Evolutionary conservation across 2,329 filamentous ascomycete genomes (phyloP), one percentile per base, ranked within the genome.

Genomic region (Corynespora cassiicola): DNA sequence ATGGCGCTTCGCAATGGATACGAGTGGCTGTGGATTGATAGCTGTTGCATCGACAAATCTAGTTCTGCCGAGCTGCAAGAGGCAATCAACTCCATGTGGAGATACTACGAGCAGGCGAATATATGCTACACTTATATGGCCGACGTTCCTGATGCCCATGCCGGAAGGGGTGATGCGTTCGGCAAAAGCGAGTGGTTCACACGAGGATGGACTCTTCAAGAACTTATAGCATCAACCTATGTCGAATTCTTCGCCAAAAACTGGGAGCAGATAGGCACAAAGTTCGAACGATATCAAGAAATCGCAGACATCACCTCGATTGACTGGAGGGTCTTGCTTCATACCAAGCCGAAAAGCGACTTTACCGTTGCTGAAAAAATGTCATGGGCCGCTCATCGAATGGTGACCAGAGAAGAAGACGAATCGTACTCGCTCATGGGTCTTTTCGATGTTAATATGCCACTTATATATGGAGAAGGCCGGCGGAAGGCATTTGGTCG

Each of bases 221-320:
- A 95, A 61, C 32, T 50, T 9, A 25, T 43, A 17, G 43, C 45
- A 3, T 38, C 45, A 10, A 12, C n/a, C n/a, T 3, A 29, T 18
- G 23, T 47, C 14, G 18, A 32, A 5, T 49, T 49, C 34, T 49
- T 30, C 27, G 14, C 24, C 4, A 21, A 18, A 7, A 24, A 46
- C 9, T 36, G 37, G 26, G n/a, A 16, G 11, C 9, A 16, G 2
- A 21, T 49, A 2, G 42, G 42, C 15, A 36, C 19, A 11, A 49
- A 43, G 25, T 14, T 24, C 5, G 17, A 25, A 29, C 30, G 29
- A 12, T 23, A 19, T 20, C 5, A 29, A 24, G 8, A 37, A 9
- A 37, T 37, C 20, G 26, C 19, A 9, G 26, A 37, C 15, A 24
- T 36, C 11, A 36, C 39, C 2, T 8, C 19, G 20, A 37, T 31